A percentile compares a stretch with the other conserved stretches of the same genome.
phyloP scores from a whole-genome alignment of 768 basidiomycete species.

The Mycena rosella region DNA sequence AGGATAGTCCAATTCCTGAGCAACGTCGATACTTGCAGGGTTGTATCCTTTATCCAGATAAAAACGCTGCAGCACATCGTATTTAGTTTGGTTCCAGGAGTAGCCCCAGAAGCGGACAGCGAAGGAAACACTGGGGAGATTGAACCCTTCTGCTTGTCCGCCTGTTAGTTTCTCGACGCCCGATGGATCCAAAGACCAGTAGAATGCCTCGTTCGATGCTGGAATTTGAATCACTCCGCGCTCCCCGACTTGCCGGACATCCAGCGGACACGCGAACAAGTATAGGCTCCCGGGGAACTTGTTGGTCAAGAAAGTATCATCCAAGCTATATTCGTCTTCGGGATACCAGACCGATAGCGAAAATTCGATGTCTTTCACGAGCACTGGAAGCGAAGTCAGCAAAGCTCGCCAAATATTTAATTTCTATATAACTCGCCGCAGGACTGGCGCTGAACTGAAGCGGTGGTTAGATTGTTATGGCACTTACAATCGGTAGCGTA shows the following conservation, averaged over 20 bases:
- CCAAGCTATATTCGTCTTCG: not conserved
- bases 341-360: not conserved
- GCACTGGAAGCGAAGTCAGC: not conserved
- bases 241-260: not conserved
- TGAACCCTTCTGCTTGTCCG: not conserved
- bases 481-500: not conserved
- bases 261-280: not conserved
- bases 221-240: not conserved
- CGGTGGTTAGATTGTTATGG: not conserved
- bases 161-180: not conserved
- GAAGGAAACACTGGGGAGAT: not conserved
- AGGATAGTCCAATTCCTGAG: not conserved
- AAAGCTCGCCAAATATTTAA: no score
- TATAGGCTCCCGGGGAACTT: not conserved
- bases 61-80: not conserved
- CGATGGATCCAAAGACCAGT: not conserved
- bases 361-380: not conserved
- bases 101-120: not conserved
- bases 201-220: not conserved
- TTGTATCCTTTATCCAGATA: not conserved
- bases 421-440: not conserved
- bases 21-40: not conserved
- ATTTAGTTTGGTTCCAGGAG: not conserved
- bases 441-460: not conserved
- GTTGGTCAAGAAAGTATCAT: not conserved